A percentile compares a stretch with the other conserved stretches of the same genome.
Evolutionary conservation across 2,329 filamentous ascomycete species (phyloP).

Genomic region (Apiospora pterosperma): DNA sequence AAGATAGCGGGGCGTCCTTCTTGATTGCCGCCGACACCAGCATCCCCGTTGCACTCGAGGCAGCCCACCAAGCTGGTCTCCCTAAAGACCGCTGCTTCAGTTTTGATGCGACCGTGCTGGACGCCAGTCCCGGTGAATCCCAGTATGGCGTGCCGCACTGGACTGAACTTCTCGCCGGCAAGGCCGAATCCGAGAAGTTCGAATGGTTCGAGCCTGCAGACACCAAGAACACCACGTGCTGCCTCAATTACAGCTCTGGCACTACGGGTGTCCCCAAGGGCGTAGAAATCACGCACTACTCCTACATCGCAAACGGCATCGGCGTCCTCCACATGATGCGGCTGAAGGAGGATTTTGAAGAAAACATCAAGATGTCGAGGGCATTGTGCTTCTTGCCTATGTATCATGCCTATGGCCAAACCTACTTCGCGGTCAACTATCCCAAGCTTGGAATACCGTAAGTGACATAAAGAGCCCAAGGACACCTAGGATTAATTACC

Average conservation of each 20-base stretch:
- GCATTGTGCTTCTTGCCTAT: slow-evolving; percentile 71
- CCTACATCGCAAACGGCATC: slow-evolving; percentile 68
- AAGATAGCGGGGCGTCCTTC: slow-evolving; percentile 65
- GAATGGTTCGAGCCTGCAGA: slow-evolving; percentile 58
- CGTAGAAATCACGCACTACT: slow-evolving; percentile 75
- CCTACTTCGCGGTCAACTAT: slow-evolving; percentile 61
- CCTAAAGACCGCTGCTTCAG: slow-evolving; percentile 55
- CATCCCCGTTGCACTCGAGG: slow-evolving; percentile 62
- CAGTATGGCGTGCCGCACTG: slow-evolving; percentile 24
- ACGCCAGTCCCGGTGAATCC: slow-evolving; percentile 19
- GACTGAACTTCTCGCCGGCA: slow-evolving; percentile 23
- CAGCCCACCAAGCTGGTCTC: slow-evolving; percentile 58
- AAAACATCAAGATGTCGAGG: slow-evolving; percentile 34
- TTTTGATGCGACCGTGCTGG: slow-evolving; percentile 55
- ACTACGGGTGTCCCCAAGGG: slow-evolving; percentile 84
- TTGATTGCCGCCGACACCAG: slow-evolving; percentile 60
- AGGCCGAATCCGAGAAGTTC: slow-evolving; percentile 49
- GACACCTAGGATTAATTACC: not conserved
- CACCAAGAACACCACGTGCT: slow-evolving; percentile 53
- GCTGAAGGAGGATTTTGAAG: slow-evolving; percentile 45
- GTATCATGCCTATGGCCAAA: slow-evolving; percentile 73
- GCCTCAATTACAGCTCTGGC: slow-evolving; percentile 75
- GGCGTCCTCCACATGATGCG: slow-evolving; percentile 51
- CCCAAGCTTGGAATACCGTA: slow-evolving; percentile 52
- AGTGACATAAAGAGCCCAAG: not conserved